A percentile compares a stretch with the other conserved stretches of the same genome.
These are phyloP conservation scores for Dalbergia cochinchinensis DNA, from an alignment of 306 rosid species.

Conservation along the genomic window DNA sequence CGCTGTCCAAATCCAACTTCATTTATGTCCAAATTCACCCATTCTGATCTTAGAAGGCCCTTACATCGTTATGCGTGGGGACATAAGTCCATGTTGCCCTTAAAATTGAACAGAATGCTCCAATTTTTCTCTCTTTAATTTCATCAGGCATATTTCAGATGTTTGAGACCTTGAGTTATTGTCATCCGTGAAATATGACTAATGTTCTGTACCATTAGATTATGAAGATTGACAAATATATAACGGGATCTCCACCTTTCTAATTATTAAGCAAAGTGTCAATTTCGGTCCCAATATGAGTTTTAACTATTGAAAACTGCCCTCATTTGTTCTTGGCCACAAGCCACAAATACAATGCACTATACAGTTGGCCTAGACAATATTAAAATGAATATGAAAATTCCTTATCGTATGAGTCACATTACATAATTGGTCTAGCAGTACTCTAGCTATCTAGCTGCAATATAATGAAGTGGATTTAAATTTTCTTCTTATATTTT, in stretches of 20 bases:
- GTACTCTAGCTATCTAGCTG: no score
- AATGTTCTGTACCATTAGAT: background rate
- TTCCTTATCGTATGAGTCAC: background rate
- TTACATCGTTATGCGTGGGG: background rate
- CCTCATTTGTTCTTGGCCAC: background rate
- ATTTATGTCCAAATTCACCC: background rate
- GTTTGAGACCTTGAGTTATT: background rate
- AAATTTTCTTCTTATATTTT: background rate
- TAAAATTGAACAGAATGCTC: background rate
- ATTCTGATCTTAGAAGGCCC: slow-evolving; percentile 4
- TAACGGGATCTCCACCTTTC: slow-evolving; percentile 7
- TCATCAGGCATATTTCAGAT: background rate
- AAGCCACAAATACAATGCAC: background rate
- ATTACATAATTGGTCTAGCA: background rate
- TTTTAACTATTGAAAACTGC: background rate
- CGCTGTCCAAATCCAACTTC: background rate
- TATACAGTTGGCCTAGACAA: background rate
- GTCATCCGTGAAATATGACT: slow-evolving; percentile 11
- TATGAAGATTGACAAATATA: slow-evolving; percentile 12
- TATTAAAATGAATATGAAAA: no score
- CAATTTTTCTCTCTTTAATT: background rate
- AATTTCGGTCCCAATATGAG: slow-evolving; percentile 12
- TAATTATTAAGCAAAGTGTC: background rate
- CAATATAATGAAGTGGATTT: background rate
- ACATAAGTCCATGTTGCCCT: slow-evolving; percentile 1